phyloP scores from a whole-genome alignment of 73 alveolate genomes.

The Paramecium sonneborni region DNA sequence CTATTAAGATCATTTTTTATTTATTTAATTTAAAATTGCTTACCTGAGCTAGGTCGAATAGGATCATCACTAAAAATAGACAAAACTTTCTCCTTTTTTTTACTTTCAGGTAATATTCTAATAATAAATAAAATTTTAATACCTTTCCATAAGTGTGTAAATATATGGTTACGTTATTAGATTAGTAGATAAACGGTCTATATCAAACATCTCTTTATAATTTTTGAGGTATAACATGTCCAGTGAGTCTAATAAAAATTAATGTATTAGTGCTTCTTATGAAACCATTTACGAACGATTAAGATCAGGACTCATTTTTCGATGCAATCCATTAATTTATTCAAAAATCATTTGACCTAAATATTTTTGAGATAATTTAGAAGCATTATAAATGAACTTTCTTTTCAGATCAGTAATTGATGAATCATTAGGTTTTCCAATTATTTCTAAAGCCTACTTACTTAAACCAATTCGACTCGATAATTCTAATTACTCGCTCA shows the following conservation, averaged over 20 bases:
- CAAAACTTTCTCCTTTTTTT: not conserved
- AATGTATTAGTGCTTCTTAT: not conserved
- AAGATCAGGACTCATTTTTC: constrained; percentile 15
- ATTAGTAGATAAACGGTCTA: not conserved
- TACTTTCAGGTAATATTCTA: not conserved
- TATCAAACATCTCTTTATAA: not conserved
- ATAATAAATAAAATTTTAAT: not conserved
- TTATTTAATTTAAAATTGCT: not conserved
- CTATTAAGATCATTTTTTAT: not conserved
- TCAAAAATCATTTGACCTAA: constrained; percentile 11
- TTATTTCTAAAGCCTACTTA: constrained; percentile 12
- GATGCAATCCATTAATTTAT: not conserved
- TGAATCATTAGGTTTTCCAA: not conserved
- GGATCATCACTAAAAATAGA: not conserved
- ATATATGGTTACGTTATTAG: not conserved
- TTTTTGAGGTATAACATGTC: not conserved
- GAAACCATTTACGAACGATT: not conserved
- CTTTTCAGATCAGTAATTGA: not conserved
- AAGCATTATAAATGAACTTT: constrained; percentile 10
- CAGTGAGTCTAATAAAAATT: not conserved
- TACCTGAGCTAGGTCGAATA: not conserved
- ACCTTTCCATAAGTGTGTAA: not conserved
- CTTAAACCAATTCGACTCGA: not conserved
- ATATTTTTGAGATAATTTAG: constrained; percentile 5
- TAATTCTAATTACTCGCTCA: not conserved